A percentile compares a stretch with the other conserved stretches of the same genome.
Evolutionary conservation across 768 basidiomycete species (phyloP).

Genomic region (Clavaria fumosa): DNA sequence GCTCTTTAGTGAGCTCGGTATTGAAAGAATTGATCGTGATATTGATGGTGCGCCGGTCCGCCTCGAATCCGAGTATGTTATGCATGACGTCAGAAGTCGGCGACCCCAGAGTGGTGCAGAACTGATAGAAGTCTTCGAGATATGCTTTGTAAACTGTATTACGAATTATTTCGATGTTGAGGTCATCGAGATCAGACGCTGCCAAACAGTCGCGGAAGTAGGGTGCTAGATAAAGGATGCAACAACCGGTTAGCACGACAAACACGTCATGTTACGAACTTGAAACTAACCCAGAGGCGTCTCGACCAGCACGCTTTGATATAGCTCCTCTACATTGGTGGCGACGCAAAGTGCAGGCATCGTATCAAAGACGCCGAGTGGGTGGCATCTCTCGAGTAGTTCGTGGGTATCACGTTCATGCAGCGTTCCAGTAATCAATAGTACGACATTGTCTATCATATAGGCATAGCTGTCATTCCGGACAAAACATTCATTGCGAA

Average conservation of each 20-base stretch:
- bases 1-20: constrained; percentile 89
- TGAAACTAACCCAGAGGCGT: constrained; percentile 89
- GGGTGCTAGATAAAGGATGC: constrained; percentile 37
- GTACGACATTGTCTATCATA: constrained; percentile 99
- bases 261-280: no score
- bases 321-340: constrained; percentile 96
- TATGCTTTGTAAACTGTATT: constrained; percentile 99
- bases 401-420: constrained; percentile 97
- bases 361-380: constrained; percentile 91
- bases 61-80: constrained; percentile 85
- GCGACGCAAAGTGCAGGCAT: constrained; percentile 99
- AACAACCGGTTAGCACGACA: no score
- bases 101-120: constrained; percentile 60
- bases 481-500: no score
- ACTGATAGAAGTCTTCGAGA: constrained; percentile 91
- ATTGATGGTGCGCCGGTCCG: constrained; percentile 92
- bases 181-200: constrained; percentile 91
- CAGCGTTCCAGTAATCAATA: constrained; percentile 92
- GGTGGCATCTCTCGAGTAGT: constrained; percentile 90
- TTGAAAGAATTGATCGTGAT: constrained; percentile 99
- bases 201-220: constrained; percentile 96
- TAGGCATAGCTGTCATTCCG: constrained; percentile 87
- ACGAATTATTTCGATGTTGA: constrained; percentile 99
- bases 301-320: constrained; percentile 92
- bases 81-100: constrained; percentile 91